A percentile compares a stretch with the other conserved stretches of the same genome.
These are phyloP conservation scores for Nemania serpens DNA, from an alignment of 2,329 filamentous ascomycete genomes.

Conservation along the genomic window DNA sequence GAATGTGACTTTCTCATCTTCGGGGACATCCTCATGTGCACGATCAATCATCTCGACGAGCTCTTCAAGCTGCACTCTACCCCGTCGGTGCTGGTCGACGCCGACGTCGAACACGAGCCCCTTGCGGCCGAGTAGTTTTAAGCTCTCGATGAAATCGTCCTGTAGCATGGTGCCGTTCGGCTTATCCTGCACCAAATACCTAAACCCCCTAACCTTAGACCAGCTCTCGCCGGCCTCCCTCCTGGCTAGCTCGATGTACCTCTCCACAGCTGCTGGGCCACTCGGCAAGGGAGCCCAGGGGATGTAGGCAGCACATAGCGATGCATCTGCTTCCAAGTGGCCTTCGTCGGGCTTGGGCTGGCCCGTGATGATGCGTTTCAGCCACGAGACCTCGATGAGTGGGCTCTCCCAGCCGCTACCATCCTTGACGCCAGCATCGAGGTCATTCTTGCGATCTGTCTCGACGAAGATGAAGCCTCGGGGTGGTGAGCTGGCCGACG, in stretches of 20 bases:
- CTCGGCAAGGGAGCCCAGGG: conserved; percentile 85
- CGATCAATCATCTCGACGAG: conserved; percentile 70
- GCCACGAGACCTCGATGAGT: conserved; percentile 72
- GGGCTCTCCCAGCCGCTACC: conserved; percentile 68
- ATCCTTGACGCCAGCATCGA: conserved; percentile 51
- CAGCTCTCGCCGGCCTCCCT: conserved; percentile 67
- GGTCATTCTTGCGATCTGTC: conserved; percentile 72
- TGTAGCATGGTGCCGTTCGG: conserved; percentile 67
- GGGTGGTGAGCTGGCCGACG: conserved; percentile 50
- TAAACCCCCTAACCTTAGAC: conserved; percentile 74
- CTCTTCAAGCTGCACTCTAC: conserved; percentile 74
- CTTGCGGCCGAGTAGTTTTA: conserved; percentile 67
- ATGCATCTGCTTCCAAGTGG: conserved; percentile 55
- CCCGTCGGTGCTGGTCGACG: conserved; percentile 78
- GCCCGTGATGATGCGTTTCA: conserved; percentile 69
- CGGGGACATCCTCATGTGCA: conserved; percentile 65
- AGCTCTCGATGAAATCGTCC: conserved; percentile 65
- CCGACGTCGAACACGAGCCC: conserved; percentile 80
- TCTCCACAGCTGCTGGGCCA: conserved; percentile 61
- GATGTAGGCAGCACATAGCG: conserved; percentile 70
- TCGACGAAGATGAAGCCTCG: conserved; percentile 83
- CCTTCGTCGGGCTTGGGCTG: conserved; percentile 61
- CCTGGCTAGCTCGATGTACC: conserved; percentile 68
- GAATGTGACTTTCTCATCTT: conserved; percentile 65
- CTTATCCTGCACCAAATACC: conserved; percentile 83